phyloP scores from a whole-genome alignment of 2,329 filamentous ascomycete species.

The Sphaceloma murrayae region DNA sequence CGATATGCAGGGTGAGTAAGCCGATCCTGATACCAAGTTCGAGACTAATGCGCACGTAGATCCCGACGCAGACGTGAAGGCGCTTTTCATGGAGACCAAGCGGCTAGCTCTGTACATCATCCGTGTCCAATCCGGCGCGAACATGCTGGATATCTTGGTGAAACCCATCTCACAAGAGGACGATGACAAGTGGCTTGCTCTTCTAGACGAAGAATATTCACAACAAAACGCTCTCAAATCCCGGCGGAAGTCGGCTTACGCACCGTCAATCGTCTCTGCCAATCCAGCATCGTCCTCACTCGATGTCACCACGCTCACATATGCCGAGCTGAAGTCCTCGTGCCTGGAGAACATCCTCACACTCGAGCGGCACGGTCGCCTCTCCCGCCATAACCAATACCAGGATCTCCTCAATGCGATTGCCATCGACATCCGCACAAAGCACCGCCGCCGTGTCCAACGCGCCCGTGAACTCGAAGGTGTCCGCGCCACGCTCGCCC shows the following conservation, averaged over 20 bases:
- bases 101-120: conserved; percentile 96
- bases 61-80: conserved; percentile 82
- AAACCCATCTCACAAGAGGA: conserved; percentile 82
- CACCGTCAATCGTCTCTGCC: conserved; percentile 19
- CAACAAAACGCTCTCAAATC: conserved; percentile 46
- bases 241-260: conserved; percentile 18
- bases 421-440: conserved; percentile 90
- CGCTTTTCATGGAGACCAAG: conserved; percentile 97
- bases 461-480: conserved; percentile 83
- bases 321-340: conserved; percentile 84
- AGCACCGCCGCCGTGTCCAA: conserved; percentile 86
- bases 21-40: background rate
- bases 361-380: conserved; percentile 72
- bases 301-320: conserved; percentile 81
- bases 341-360: conserved; percentile 89
- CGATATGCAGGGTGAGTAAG: conserved; percentile 63
- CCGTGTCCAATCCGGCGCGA: conserved; percentile 81
- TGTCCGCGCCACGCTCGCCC: conserved; percentile 62
- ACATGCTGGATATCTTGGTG: conserved; percentile 90
- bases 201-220: conserved; percentile 65
- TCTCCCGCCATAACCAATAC: conserved; percentile 80
- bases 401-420: conserved; percentile 98
- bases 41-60: conserved; percentile 41
- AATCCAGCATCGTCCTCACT: conserved; percentile 44
- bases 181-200: conserved; percentile 72